Base-by-base conservation (phyloP, 2,329 filamentous ascomycete genomes). In the Chaetothyriales sp. region DNA sequence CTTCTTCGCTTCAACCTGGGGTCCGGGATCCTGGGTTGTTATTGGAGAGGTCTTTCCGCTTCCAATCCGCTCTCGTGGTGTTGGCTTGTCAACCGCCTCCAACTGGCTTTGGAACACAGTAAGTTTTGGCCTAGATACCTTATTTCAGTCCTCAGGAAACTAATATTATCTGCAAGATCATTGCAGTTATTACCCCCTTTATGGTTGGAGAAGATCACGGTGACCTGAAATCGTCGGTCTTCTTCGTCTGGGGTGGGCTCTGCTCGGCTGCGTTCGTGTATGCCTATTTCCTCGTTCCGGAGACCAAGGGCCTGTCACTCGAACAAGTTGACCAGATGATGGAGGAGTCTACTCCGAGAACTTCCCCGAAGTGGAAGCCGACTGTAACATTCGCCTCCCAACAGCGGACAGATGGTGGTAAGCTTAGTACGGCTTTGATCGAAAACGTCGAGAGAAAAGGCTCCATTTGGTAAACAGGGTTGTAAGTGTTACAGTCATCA, bases 31-130 rank as follows among this genome's bases (percentile, higher is more conserved):
- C 22, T 81, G 77, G 78, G 73, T 73, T 52, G 78, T 94, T 61
- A 89, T 92, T 63, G 88, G 88, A 66, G 88, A 94, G 73, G 84
- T 92, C 69, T 94, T 85, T 79, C 86, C 87, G 52, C 80, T 94
- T 50, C 86, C 86, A 56, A 90, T 94, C 70, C 85, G 88, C 63
- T 85, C 89, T 43, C 85, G 86, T 60, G 89, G 88, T 72, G 87
- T 94, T 55, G 87, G 78, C 61, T 77, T 94, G 45, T 89, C 87
- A 44, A 94, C 88, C 6, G 85, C 88, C 55, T 88, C 83, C 66
- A 94, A 94, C 78, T 94, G 87, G 87, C 77, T 92, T 57, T 92
- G 86, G 86, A 25, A 25, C 22, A 25, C 22, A 25, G 22, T 25
- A 25, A 25, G 22, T 25, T 25, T 25, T 25, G 22, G 92, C 89